Conservation (phyloP, 2,329 filamentous ascomycete genomes). For the Hypoxylon sp. region DNA sequence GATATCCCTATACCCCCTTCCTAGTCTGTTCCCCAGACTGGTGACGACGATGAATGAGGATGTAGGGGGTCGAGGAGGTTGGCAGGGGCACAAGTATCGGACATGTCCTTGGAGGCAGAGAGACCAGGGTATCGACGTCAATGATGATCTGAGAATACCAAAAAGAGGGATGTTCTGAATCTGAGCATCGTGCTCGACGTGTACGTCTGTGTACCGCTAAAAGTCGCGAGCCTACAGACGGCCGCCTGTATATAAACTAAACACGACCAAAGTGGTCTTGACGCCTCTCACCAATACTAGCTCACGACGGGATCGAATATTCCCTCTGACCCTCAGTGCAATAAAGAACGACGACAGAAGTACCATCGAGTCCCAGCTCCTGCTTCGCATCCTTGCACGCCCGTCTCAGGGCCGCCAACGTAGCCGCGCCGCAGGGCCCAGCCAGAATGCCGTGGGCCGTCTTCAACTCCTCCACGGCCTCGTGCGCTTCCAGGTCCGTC, state of each 20-base stretch:
- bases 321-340: conserved; percentile 70
- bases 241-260: conserved; percentile 34
- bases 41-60: conserved; percentile 4
- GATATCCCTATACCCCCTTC: neutral
- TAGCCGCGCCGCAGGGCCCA: conserved; percentile 51
- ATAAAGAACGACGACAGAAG: conserved; percentile 70
- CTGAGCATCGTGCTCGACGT: neutral
- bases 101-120: neutral
- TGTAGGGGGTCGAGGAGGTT: neutral
- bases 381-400: conserved; percentile 49
- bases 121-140: no score
- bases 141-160: no score
- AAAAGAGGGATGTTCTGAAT: no score
- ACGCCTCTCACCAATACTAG: neutral
- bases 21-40: neutral
- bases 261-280: conserved; percentile 1
- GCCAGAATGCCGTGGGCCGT: conserved; percentile 36
- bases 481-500: conserved; percentile 68
- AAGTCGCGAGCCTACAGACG: conserved; percentile 8
- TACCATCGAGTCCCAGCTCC: conserved; percentile 49
- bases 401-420: conserved; percentile 61
- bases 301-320: conserved; percentile 54
- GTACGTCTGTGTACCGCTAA: conserved; percentile 20
- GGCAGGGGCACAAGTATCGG: neutral
- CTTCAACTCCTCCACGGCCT: conserved; percentile 62